Evolutionary conservation across 805 yeast species (phyloP).

Genomic region (Candida vartiovaarae): DNA sequence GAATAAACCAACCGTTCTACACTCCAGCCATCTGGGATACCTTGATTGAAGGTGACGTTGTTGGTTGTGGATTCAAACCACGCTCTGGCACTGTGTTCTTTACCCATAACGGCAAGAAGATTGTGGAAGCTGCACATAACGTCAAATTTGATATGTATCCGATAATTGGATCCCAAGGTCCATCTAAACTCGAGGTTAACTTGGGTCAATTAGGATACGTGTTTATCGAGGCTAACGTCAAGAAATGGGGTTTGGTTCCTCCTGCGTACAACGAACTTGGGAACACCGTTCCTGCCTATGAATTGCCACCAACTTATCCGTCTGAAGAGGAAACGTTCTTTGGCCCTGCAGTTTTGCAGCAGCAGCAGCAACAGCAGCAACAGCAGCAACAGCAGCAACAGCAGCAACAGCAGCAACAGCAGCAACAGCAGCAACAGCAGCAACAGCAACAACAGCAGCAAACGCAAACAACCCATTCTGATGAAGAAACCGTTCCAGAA

Average conservation of each 20-base stretch:
- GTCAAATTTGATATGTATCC: slow-evolving; percentile 70
- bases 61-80: slow-evolving; percentile 86
- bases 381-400: neutral
- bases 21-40: slow-evolving; percentile 46
- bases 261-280: slow-evolving; percentile 34
- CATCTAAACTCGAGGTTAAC: slow-evolving; percentile 80
- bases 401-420: neutral
- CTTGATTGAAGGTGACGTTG: slow-evolving; percentile 75
- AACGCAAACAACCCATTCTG: too few species aligned
- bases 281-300: slow-evolving; percentile 47
- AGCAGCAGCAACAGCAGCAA: too few species aligned
- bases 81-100: slow-evolving; percentile 83
- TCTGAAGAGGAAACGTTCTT: slow-evolving; percentile 56
- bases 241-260: slow-evolving; percentile 73
- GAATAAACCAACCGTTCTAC: slow-evolving; percentile 50
- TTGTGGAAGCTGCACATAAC: slow-evolving; percentile 79
- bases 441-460: neutral
- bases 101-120: slow-evolving; percentile 89
- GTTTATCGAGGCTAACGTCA: slow-evolving; percentile 76
- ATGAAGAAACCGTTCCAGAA: neutral
- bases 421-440: neutral
- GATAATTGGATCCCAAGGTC: slow-evolving; percentile 79
- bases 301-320: slow-evolving; percentile 65
- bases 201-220: slow-evolving; percentile 81
- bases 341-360: slow-evolving; percentile 34